A percentile compares a stretch with the other conserved stretches of the same genome.
phyloP scores from a whole-genome alignment of 148 eudicot species.

The Selenicereus undatus region DNA sequence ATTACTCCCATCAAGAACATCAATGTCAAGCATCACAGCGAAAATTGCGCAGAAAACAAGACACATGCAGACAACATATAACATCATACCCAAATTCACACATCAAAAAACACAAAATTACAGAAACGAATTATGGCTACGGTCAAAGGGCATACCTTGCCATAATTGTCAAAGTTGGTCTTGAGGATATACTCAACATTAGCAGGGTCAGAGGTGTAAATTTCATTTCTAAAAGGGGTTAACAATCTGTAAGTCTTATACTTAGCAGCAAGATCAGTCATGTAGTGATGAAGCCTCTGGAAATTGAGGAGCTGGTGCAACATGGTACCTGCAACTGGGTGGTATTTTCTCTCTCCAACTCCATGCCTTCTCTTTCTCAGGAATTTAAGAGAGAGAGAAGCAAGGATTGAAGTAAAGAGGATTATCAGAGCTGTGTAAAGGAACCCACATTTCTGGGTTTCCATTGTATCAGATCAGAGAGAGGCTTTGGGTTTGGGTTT shows the following conservation, averaged over 20 bases:
- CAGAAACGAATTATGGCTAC: background rate
- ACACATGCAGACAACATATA: too few relatives aligned
- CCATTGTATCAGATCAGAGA: slow-evolving; percentile 1
- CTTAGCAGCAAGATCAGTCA: slow-evolving; percentile 53
- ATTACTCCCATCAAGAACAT: background rate
- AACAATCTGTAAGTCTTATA: slow-evolving; percentile 56
- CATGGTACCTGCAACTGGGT: slow-evolving; percentile 50
- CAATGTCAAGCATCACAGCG: background rate
- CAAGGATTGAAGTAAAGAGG: slow-evolving; percentile 13
- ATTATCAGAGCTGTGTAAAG: background rate
- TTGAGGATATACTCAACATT: slow-evolving; percentile 65
- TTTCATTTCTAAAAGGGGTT: slow-evolving; percentile 45
- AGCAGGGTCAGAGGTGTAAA: slow-evolving; percentile 67
- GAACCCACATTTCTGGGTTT: slow-evolving; percentile 7
- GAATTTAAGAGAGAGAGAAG: slow-evolving; percentile 20
- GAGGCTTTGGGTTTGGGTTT: background rate
- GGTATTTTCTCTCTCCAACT: slow-evolving; percentile 34
- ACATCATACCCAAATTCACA: background rate
- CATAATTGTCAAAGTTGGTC: slow-evolving; percentile 53
- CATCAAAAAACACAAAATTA: background rate
- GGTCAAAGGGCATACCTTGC: slow-evolving; percentile 38
- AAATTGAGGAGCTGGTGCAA: slow-evolving; percentile 51
- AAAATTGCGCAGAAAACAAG: too few relatives aligned
- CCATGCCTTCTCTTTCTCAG: slow-evolving; percentile 5
- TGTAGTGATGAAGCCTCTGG: slow-evolving; percentile 48